phyloP scores from a whole-genome alignment of 1,139 yeast species.

The Yamadazyma membranifaciens region DNA sequence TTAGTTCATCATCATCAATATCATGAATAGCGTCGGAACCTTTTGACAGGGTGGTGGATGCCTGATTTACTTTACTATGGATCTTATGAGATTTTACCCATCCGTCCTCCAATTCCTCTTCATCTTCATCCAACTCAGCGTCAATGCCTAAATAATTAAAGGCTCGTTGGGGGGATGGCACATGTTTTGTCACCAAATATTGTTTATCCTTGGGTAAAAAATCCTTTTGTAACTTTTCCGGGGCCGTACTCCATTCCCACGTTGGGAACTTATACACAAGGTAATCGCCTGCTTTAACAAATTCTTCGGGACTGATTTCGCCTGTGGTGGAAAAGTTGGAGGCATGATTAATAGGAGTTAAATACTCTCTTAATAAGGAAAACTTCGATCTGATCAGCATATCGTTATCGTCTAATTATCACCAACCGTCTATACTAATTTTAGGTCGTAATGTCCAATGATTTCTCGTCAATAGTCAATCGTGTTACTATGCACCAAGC shows the following conservation, averaged over 20 bases:
- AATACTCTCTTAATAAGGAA: constrained; percentile 83
- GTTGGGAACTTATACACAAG: constrained; percentile 90
- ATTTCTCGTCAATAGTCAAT: too few relatives aligned
- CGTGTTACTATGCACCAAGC: too few relatives aligned
- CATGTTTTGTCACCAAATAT: constrained; percentile 81
- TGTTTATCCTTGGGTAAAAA: constrained; percentile 88
- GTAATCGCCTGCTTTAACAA: constrained; percentile 90
- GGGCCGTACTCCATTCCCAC: constrained; percentile 88
- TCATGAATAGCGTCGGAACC: constrained; percentile 10
- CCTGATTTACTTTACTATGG: constrained; percentile 1
- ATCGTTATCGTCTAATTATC: too few relatives aligned
- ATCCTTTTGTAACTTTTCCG: constrained; percentile 57
- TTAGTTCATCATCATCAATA: constrained; percentile 20
- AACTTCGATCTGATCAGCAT: constrained; percentile 65
- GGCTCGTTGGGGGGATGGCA: constrained; percentile 81
- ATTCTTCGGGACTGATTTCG: constrained; percentile 91
- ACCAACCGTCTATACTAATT: too few relatives aligned
- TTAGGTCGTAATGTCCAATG: too few relatives aligned
- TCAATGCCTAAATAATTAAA: constrained; percentile 47
- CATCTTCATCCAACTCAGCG: constrained; percentile 33
- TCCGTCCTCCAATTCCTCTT: constrained; percentile 51
- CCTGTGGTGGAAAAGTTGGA: constrained; percentile 86
- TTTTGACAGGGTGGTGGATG: neutral
- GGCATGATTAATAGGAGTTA: constrained; percentile 83
- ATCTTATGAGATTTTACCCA: constrained; percentile 46